Conservation (phyloP, 805 yeast genomes). For the Ogataea ramenticola region DNA sequence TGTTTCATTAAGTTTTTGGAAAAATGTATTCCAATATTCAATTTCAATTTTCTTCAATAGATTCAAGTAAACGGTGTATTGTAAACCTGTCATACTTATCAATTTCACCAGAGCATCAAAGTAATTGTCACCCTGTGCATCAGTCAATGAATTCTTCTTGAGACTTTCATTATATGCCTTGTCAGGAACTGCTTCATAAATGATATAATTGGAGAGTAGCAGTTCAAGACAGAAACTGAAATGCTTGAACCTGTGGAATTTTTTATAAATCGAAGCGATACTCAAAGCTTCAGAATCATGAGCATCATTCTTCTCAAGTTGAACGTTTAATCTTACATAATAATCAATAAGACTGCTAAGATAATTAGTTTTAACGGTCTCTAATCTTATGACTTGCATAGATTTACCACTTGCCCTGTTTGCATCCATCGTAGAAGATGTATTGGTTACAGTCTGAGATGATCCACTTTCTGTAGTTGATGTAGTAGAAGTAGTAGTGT, state of each 20-base stretch:
- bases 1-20: constrained; percentile 30
- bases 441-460: background rate
- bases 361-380: constrained; percentile 34
- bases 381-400: constrained; percentile 17
- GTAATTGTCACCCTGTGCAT: constrained; percentile 9
- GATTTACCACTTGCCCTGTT: background rate
- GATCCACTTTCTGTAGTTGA: background rate
- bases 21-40: constrained; percentile 43
- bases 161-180: constrained; percentile 13
- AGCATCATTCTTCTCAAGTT: constrained; percentile 1
- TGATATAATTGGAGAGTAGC: constrained; percentile 33
- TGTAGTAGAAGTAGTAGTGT: background rate
- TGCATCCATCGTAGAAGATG: no score
- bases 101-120: constrained; percentile 24
- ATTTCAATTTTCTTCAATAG: constrained; percentile 49
- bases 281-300: constrained; percentile 17
- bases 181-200: constrained; percentile 23
- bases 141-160: background rate
- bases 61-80: constrained; percentile 36
- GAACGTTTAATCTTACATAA: constrained; percentile 29
- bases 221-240: constrained; percentile 45
- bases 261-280: constrained; percentile 23
- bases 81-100: constrained; percentile 24
- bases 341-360: constrained; percentile 40
- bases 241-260: constrained; percentile 33